A percentile compares a stretch with the other conserved stretches of the same genome.
Conservation (phyloP, 768 basidiomycete species). For the Dacryopinax primogenitus region DNA sequence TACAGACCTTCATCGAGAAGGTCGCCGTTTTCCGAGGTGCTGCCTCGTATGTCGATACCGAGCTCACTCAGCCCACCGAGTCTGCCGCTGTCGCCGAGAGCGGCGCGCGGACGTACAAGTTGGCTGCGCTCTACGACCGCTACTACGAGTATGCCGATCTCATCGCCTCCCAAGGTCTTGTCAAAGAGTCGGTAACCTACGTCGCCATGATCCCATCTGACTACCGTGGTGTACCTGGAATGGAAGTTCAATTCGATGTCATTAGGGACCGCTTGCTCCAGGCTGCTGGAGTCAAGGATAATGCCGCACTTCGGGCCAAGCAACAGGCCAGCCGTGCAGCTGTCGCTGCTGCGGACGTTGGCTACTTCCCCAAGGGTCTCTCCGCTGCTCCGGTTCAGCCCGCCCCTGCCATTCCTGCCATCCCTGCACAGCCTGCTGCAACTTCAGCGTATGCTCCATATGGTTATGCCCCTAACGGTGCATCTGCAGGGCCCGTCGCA, state of each 20-base stretch:
- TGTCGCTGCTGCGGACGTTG: neutral
- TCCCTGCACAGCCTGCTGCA: constrained; percentile 22
- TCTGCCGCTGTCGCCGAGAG: constrained; percentile 33
- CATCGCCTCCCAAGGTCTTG: constrained; percentile 77
- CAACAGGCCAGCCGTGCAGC: neutral
- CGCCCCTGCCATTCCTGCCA: constrained; percentile 24
- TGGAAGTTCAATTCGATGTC: constrained; percentile 30
- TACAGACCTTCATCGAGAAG: constrained; percentile 93
- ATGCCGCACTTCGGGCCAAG: neutral
- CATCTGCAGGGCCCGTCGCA: constrained; percentile 25
- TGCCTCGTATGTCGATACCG: constrained; percentile 62
- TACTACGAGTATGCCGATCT: constrained; percentile 95
- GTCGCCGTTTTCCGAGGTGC: constrained; percentile 88
- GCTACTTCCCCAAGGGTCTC: neutral
- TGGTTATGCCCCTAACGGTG: constrained; percentile 20
- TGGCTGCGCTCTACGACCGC: constrained; percentile 74
- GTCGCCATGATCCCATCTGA: constrained; percentile 63
- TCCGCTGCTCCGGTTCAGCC: constrained; percentile 12
- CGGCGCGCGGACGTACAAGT: constrained; percentile 56
- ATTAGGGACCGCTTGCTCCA: constrained; percentile 38
- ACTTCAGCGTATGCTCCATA: constrained; percentile 23
- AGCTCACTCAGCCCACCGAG: constrained; percentile 38
- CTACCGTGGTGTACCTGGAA: constrained; percentile 49
- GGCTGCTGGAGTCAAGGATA: constrained; percentile 26
- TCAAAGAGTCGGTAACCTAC: constrained; percentile 68